Base-by-base conservation (phyloP, 2,329 filamentous ascomycete species). In the Curvularia sp. region DNA sequence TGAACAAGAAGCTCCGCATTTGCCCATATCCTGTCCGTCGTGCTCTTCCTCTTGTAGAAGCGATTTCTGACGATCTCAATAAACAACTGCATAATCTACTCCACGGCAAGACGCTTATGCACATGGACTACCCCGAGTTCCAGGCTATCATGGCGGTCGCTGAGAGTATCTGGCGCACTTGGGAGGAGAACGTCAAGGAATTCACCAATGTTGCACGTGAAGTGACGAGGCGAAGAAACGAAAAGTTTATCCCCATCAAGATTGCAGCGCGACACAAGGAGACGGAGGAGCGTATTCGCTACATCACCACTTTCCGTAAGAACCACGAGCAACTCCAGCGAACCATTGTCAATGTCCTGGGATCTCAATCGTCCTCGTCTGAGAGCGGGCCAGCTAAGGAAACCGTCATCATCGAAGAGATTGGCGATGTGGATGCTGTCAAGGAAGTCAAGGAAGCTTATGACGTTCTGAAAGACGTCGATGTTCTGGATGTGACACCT, bases 191-290 rank as follows among this genome's bases (percentile, higher is more conserved):
- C 70, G 85, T 96, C 74, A 98, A 98, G 77, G 95, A 98, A 69
- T 99, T 99, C 74, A 98, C 94, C 15, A 97, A 97, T 67, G 92
- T 98, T 63, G 94, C 95, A 32, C 91, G 95, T 79, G 96, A 99
- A 72, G 93, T 96, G 6, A 97, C 92, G 3, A 87, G 94, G 64
- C 90, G 93, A 68, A 87, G 95, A 67, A 96, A 97, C 72, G 96
- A 98, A 77, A 97, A 96, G 76, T 99, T 99, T 77, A 97, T 99
- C 64, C 93, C 94, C 4, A 98, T 99, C 82, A 98, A 98, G 81
- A 93, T 99, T 75, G 86, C 84, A 64, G 90, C 93, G 60, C 90
- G 91, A 69, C 95, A 99, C 75, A 89, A 87, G 38, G 91, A 94
- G 75, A 91, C 95, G 25, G 93, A 98, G 77, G 89, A 95, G 62